Evolutionary conservation across 2,329 filamentous ascomycete genomes (phyloP), one percentile per base, ranked within the genome.

Genomic region (Aspergillus phoenicis): DNA sequence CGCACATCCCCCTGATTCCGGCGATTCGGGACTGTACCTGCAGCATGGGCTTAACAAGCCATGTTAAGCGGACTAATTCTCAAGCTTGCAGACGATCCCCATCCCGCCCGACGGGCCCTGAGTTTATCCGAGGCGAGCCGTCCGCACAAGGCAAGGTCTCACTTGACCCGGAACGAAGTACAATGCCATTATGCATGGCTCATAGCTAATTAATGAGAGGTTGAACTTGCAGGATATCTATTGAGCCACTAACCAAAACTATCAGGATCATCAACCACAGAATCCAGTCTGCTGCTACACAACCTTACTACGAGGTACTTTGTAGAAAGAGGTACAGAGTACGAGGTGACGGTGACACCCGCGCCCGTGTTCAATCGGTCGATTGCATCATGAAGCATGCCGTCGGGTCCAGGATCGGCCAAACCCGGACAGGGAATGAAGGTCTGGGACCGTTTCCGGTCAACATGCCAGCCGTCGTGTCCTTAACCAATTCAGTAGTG

Each of bases 1-100:
- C 52, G 52, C 52, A 55, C 39, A 45, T 47, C 53, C 41, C 39
- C 53, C 53, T 56, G 39, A 56, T 56, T 56, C 53, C 53, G 53
- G 39, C 39, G 53, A 56, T 13, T 53, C 33, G 51, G 51, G 33
- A 15, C 53, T 41, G 53, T 56, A 56, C 53, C 53, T 56, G 53
- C 53, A 56, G 51, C 15, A 15, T 26, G 13, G 26, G 43, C 26
- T 45, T 45, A 26, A 43, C 26, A 56, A 28, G 53, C 53, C 53
- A 28, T 28, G 10, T 51, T 51, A 51, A 51, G 26, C 30, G n/a
- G 47, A 33, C 47, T 51, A 51, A 51, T 28, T 28, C 47, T 10
- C 15, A 36, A 13, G 26, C 26, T 55, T 39, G 39, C 39, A 43
- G 43, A 26, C 39, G 53, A 43, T 56, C 30, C 33, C 33, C 38